A percentile compares a stretch with the other conserved stretches of the same genome.
Evolutionary conservation across 306 rosid genomes (phyloP).

Genomic region (Acmispon strigosus): DNA sequence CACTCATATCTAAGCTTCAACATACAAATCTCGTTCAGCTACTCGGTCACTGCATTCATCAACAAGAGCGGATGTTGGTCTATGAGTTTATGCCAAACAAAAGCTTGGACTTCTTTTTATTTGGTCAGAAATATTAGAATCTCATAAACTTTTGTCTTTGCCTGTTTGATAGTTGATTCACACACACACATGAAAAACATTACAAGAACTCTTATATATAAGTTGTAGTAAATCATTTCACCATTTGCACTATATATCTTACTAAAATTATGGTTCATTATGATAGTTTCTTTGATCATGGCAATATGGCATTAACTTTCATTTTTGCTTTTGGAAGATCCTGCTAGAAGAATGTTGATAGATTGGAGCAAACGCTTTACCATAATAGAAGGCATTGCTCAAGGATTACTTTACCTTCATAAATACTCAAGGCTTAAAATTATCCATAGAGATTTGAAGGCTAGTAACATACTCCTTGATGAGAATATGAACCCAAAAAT

Average conservation of each 20-base stretch:
- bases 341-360: background rate
- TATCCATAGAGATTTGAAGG: constrained; percentile 24
- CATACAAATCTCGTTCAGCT: constrained; percentile 21
- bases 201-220: too few species aligned
- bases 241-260: too few species aligned
- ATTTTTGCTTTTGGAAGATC: background rate
- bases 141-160: background rate
- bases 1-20: constrained; percentile 7
- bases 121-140: background rate
- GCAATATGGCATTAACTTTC: too few species aligned
- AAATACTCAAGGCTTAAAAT: constrained; percentile 9
- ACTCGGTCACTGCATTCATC: constrained; percentile 1
- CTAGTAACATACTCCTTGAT: constrained; percentile 24
- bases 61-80: background rate
- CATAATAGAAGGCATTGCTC: background rate
- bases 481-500: constrained; percentile 22
- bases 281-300: too few species aligned
- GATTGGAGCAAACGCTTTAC: background rate
- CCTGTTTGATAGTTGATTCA: too few species aligned
- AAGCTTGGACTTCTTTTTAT: constrained; percentile 10
- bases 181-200: too few species aligned
- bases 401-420: constrained; percentile 19
- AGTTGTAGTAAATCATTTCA: too few species aligned
- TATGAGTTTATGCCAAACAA: background rate
- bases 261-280: too few species aligned